These are phyloP conservation scores for Collariella sp. DNA, from an alignment of 495 filamentous ascomycete genomes.

Conservation along the genomic window DNA sequence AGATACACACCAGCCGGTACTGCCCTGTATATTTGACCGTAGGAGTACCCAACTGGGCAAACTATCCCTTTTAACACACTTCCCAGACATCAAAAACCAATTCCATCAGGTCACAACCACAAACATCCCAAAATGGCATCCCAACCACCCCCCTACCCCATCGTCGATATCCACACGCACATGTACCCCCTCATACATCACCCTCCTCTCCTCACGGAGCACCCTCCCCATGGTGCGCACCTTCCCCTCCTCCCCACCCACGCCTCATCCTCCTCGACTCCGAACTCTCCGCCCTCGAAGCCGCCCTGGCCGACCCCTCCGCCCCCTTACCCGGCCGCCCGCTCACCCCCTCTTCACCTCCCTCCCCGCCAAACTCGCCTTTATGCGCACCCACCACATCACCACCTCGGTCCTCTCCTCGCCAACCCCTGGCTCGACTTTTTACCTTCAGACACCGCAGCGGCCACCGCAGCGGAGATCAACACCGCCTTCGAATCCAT, in stretches of 20 bases:
- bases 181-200: slow-evolving; percentile 84
- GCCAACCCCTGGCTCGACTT: slow-evolving; percentile 98
- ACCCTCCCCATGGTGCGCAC: slow-evolving; percentile 73
- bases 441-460: slow-evolving; percentile 51
- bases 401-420: slow-evolving; percentile 78
- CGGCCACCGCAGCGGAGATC: slow-evolving; percentile 54
- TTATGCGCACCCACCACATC: slow-evolving; percentile 82
- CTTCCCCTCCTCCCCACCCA: slow-evolving; percentile 50
- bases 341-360: slow-evolving; percentile 67
- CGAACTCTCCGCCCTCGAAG: slow-evolving; percentile 51
- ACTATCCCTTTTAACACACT: too few species aligned
- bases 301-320: slow-evolving; percentile 25
- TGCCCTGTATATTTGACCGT: not conserved
- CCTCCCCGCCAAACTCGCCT: slow-evolving; percentile 63
- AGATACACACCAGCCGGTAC: not conserved
- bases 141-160: not conserved
- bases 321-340: slow-evolving; percentile 53
- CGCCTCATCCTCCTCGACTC: slow-evolving; percentile 74
- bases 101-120: not conserved
- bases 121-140: not conserved
- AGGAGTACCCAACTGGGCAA: too few species aligned
- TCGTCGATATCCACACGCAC: slow-evolving; percentile 92
- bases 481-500: slow-evolving; percentile 69
- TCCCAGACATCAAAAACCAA: not conserved
- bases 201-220: slow-evolving; percentile 65